Conservation (phyloP, 768 basidiomycete species). For the Pholiota molesta region DNA sequence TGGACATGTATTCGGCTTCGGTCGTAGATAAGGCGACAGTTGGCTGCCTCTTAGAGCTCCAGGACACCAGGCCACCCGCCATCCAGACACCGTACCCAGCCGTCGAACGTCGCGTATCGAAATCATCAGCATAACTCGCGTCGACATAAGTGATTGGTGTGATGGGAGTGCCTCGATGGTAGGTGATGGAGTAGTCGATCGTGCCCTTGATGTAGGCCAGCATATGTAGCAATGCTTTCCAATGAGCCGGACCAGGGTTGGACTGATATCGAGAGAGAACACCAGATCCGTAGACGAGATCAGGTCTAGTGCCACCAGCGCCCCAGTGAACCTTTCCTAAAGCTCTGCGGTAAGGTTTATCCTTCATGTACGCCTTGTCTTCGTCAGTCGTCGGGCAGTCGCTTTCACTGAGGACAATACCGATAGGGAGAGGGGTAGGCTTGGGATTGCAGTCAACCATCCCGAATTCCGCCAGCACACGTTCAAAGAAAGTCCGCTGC, state of each 20-base stretch:
- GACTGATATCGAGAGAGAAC: slow-evolving; percentile 21
- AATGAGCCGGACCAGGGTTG: slow-evolving; percentile 26
- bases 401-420: slow-evolving; percentile 2
- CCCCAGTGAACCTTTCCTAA: slow-evolving; percentile 28
- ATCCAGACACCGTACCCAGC: slow-evolving; percentile 16
- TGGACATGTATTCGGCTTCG: slow-evolving; percentile 3
- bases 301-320: slow-evolving; percentile 24
- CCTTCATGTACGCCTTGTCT: slow-evolving; percentile 12
- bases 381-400: slow-evolving; percentile 2
- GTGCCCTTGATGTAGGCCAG: slow-evolving; percentile 24
- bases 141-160: slow-evolving; percentile 18
- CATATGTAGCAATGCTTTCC: slow-evolving; percentile 19
- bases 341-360: slow-evolving; percentile 9
- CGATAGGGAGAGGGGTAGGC: slow-evolving; percentile 12
- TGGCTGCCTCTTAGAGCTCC: slow-evolving; percentile 3
- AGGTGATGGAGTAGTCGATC: slow-evolving; percentile 17
- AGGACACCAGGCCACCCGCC: slow-evolving; percentile 20
- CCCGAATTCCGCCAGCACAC: slow-evolving; percentile 13
- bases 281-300: slow-evolving; percentile 22
- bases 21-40: slow-evolving; percentile 2
- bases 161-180: slow-evolving; percentile 7
- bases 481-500: slow-evolving; percentile 7
- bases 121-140: slow-evolving; percentile 10
- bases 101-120: slow-evolving; percentile 26
- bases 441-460: slow-evolving; percentile 15